Base-by-base conservation (phyloP, 139 green algal genomes). In the Picochlorum sp. region DNA sequence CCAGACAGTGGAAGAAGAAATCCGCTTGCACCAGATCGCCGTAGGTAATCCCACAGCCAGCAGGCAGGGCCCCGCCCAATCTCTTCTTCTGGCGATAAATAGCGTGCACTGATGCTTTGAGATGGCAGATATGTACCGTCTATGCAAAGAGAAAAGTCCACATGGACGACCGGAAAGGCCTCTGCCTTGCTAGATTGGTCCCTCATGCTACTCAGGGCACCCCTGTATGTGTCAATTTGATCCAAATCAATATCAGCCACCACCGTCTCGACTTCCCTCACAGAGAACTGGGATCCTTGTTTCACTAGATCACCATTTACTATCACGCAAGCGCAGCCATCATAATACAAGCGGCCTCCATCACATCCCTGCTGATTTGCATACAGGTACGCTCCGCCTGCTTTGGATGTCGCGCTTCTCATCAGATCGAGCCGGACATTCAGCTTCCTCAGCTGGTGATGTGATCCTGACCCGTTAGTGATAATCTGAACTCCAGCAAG, bases 31-130 rank as follows among this genome's bases (percentile, higher is more conserved):
- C 88, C 89, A 14, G 73, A 88, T 30, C 78, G 57, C 3, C 72
- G 61, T 49, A 95, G 63, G 70, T 99, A 99, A 79, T 99, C 94
- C 94, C 94, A 99, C 60, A 99, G 81, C 94, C 94, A 99, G 66
- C 83, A 92, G 26, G 90, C 94, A 10, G 94, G 94, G 4, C 94
- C 91, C 18, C 83, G 76, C 2, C 86, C 90, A 69, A 99, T 96
- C 79, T 99, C 94, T 71, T 98, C 88, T 66, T 95, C 85, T 2
- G 83, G 78, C 1, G 6, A 3, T 37, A 85, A 70, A 57, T 49
- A 57, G 44, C 20, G 60, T 57, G 0, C 45, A n/a, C 8, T 69
- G 28, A 31, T 59, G 13, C n/a, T 21, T 55, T 20, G n/a, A 69
- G 76, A 56, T 81, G 63, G 4, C 26, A 57, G 8, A 41, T 13